These are phyloP conservation scores for Juglanconis oblonga DNA, from an alignment of 2,329 filamentous ascomycete genomes.

Conservation along the genomic window DNA sequence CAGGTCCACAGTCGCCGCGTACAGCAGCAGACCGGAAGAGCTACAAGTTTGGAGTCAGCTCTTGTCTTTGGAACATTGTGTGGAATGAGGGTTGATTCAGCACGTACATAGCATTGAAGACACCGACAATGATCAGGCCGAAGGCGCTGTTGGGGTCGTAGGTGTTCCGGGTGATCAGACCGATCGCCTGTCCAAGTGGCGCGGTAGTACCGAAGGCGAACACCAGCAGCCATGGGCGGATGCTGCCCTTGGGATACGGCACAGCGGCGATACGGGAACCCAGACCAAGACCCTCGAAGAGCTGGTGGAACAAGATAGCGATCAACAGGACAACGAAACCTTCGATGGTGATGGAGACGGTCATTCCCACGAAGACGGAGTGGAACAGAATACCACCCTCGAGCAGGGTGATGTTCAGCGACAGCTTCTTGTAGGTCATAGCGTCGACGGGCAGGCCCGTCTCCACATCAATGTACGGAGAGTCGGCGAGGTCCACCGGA, in stretches of 20 bases:
- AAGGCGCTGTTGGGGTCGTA: conserved; percentile 64
- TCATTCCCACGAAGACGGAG: conserved; percentile 73
- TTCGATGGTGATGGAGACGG: conserved; percentile 65
- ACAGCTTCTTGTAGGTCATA: conserved; percentile 55
- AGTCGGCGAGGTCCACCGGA: conserved; percentile 30
- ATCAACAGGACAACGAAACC: conserved; percentile 65
- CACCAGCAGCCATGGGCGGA: conserved; percentile 59
- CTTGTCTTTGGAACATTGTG: background rate
- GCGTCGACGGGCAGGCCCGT: conserved; percentile 41
- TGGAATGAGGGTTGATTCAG: background rate
- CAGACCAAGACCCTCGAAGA: conserved; percentile 66
- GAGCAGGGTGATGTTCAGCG: conserved; percentile 70
- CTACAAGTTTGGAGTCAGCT: conserved; percentile 26
- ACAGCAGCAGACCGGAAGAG: conserved; percentile 59
- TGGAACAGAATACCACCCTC: conserved; percentile 79
- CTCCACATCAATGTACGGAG: conserved; percentile 41
- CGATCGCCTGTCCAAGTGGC: conserved; percentile 63
- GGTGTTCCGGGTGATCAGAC: conserved; percentile 51
- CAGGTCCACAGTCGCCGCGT: conserved; percentile 61
- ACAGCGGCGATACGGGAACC: conserved; percentile 69
- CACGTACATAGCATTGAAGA: conserved; percentile 63
- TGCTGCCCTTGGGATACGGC: conserved; percentile 53
- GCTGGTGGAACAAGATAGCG: conserved; percentile 71
- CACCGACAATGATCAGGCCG: conserved; percentile 60
- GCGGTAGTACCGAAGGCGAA: conserved; percentile 62